Percentiles rank a stretch among this genome's conserved stretches.
These are phyloP conservation scores for Colletotrichum eremochloae DNA, from an alignment of 2,329 filamentous ascomycete genomes.

Conservation along the genomic window DNA sequence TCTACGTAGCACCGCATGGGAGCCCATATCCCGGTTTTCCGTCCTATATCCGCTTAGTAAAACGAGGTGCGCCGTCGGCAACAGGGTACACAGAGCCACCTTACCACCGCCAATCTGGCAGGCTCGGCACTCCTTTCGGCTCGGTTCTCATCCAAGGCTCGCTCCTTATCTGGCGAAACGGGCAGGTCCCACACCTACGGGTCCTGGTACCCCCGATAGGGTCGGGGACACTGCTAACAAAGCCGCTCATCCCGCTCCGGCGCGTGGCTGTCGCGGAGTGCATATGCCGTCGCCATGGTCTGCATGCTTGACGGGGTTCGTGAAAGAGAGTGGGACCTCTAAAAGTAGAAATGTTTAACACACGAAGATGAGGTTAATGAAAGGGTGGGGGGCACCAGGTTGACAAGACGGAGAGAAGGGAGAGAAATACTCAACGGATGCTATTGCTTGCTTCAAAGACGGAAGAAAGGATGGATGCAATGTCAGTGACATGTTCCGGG, in stretches of 20 bases:
- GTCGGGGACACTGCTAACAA: background rate
- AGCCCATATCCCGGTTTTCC: conserved; percentile 24
- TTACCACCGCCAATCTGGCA: background rate
- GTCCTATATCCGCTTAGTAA: conserved; percentile 27
- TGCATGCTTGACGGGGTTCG: conserved; percentile 22
- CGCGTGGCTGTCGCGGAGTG: conserved; percentile 1
- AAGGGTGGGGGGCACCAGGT: background rate
- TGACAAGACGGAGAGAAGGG: background rate
- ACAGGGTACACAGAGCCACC: background rate
- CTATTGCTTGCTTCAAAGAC: conserved; percentile 3
- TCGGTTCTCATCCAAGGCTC: conserved; percentile 21
- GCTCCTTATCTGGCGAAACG: conserved; percentile 35
- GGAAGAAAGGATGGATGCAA: background rate
- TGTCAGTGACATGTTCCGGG: background rate
- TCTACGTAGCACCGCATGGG: background rate
- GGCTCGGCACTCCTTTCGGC: conserved; percentile 14
- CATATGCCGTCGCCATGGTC: conserved; percentile 2
- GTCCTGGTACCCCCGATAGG: background rate
- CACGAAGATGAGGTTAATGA: conserved; percentile 17
- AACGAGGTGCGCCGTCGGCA: conserved; percentile 18
- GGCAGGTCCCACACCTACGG: conserved; percentile 20
- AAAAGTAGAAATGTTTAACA: conserved; percentile 21
- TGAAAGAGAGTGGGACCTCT: background rate
- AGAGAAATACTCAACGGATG: background rate
- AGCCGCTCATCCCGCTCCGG: background rate